phyloP scores from a whole-genome alignment of 306 rosid species.

The Canavalia gladiata region DNA sequence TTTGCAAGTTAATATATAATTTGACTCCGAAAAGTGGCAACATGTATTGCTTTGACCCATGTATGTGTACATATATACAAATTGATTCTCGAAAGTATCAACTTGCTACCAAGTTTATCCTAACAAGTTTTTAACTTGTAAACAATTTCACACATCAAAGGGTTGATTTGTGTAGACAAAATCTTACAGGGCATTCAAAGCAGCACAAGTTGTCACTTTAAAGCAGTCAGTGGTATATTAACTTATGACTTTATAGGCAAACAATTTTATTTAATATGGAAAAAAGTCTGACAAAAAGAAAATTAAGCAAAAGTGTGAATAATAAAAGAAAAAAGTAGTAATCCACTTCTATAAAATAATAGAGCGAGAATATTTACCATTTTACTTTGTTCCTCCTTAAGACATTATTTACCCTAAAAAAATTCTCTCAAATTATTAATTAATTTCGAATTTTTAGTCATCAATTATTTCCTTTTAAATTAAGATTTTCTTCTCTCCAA shows the following conservation, averaged over 20 bases:
- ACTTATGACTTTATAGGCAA: neutral
- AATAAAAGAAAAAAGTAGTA: neutral
- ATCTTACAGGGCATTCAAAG: neutral
- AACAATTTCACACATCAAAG: neutral
- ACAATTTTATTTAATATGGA: neutral
- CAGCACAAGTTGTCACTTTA: neutral
- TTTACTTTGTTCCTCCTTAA: neutral
- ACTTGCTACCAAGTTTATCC: neutral
- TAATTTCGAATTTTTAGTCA: neutral
- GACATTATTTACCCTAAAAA: neutral
- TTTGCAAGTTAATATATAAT: neutral
- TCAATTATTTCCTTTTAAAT: neutral
- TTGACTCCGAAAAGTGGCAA: neutral
- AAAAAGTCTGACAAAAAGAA: neutral
- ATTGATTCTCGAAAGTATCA: neutral
- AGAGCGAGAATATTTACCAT: slow-evolving; percentile 8
- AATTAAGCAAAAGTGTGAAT: neutral
- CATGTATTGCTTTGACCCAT: neutral
- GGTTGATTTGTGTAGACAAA: neutral
- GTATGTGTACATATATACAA: neutral
- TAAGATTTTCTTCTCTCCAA: neutral
- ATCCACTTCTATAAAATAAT: neutral
- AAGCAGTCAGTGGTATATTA: neutral
- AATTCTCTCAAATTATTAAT: neutral
- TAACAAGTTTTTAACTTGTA: neutral